Base-by-base conservation (phyloP, 1,284 basidiomycete genomes). In the Lignosus rhinocerotis region DNA sequence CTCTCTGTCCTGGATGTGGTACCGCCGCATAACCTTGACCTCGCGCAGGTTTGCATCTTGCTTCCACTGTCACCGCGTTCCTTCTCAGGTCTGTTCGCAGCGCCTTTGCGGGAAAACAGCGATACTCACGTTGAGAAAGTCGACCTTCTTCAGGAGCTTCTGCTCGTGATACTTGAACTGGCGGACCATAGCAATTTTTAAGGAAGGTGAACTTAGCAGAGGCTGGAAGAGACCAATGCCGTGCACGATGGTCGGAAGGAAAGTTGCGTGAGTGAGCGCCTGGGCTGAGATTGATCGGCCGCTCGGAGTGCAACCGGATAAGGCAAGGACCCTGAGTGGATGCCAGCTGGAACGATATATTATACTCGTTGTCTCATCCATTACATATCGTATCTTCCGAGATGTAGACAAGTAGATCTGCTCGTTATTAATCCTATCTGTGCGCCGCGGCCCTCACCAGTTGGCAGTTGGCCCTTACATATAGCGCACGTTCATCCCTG, bases 151-250 rank as follows among this genome's bases (percentile, higher is more conserved):
- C 73, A 98, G 84, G 38, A 98, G 84, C 71, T 91, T 94, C 72
- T 94, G 87, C 74, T 98, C 95, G 76, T 98, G 95, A 72, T 93
- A 85, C 78, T 96, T 96, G 75, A 98, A 84, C 76, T 94, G 88
- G 64, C 95, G 83, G 80, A 95, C 93, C 82, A 87, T 90, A 53
- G 31, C 46, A n/a, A 25, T 21, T 11, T 17, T 1, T 25, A 30
- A 44, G 50, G 17, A 17, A 16, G 16, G 34, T 47, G n/a, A 33
- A 46, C n/a, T 2, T 5, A 25, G 50, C 30, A 46, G 46, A n/a
- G 31, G 34, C 25, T 9, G 56, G 43, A 41, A n/a, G 53, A 55
- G 45, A 6, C 6, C 34, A 36, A 1, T 11, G 46, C 17, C 31
- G 25, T 25, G 25, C 25, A 25, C 25, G 25, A 25, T 25, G 25